phyloP scores from a whole-genome alignment of 1,139 yeast species.

The Geotrichum restrictum region DNA sequence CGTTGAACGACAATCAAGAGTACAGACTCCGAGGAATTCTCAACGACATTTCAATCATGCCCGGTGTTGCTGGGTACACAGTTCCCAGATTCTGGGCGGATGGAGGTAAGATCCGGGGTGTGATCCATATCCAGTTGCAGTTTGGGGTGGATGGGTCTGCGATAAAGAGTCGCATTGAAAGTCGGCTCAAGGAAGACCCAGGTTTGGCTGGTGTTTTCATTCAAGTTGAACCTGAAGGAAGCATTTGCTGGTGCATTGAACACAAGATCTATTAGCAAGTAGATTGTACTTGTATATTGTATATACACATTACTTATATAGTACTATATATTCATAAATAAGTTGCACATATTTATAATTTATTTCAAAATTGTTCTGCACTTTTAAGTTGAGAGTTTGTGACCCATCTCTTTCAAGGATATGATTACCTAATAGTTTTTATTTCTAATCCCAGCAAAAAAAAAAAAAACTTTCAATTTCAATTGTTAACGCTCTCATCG shows the following conservation, averaged over 20 bases:
- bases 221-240: conserved; percentile 41
- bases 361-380: too few relatives aligned
- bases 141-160: conserved; percentile 64
- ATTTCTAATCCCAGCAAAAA: too few relatives aligned
- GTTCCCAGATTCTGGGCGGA: conserved; percentile 91
- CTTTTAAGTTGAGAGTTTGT: too few relatives aligned
- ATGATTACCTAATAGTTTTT: background rate
- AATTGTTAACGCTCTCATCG: too few relatives aligned
- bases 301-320: too few relatives aligned
- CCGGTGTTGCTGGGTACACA: conserved; percentile 80
- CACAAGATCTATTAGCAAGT: conserved; percentile 7
- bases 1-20: conserved; percentile 57
- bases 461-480: background rate
- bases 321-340: too few relatives aligned
- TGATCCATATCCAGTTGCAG: conserved; percentile 62
- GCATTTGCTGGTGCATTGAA: conserved; percentile 38
- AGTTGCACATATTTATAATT: too few relatives aligned
- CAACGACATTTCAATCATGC: conserved; percentile 61
- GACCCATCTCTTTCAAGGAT: too few relatives aligned
- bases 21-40: conserved; percentile 58
- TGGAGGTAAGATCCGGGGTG: conserved; percentile 43
- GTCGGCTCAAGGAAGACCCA: conserved; percentile 34
- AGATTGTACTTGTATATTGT: background rate
- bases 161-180: conserved; percentile 60
- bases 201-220: conserved; percentile 39